These are phyloP conservation scores for Mucor racemosus DNA, from an alignment of 371 early-diverging fungal species.

Conservation along the genomic window DNA sequence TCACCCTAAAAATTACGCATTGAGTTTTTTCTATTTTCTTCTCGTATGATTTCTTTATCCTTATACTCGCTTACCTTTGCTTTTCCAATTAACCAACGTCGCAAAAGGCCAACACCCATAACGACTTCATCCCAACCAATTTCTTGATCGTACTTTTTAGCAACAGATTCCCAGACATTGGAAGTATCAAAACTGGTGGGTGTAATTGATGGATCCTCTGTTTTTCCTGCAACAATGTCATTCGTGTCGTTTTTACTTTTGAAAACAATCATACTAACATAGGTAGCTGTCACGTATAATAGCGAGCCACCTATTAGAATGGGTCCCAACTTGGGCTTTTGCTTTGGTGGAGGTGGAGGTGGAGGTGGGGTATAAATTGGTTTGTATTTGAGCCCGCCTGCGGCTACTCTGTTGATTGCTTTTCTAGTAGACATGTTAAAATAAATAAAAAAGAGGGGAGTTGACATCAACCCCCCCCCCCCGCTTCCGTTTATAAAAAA, in stretches of 20 bases:
- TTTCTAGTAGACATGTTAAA: conserved; percentile 25
- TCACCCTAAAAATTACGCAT: conserved; percentile 45
- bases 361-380: conserved; percentile 29
- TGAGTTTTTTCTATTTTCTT: not conserved
- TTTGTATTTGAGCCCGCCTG: conserved; percentile 25
- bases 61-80: conserved; percentile 41
- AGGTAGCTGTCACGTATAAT: conserved; percentile 50
- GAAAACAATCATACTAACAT: conserved; percentile 54
- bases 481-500: not conserved
- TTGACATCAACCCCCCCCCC: not conserved
- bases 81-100: conserved; percentile 57
- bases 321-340: conserved; percentile 38
- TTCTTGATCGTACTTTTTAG: conserved; percentile 63
- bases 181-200: conserved; percentile 49
- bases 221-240: conserved; percentile 11
- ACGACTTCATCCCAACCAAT: conserved; percentile 72
- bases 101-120: conserved; percentile 64
- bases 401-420: conserved; percentile 15
- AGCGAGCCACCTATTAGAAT: conserved; percentile 50
- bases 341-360: conserved; percentile 24
- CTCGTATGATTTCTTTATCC: not conserved
- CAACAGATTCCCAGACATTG: conserved; percentile 53
- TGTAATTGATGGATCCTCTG: conserved; percentile 24
- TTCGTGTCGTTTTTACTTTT: conserved; percentile 46
- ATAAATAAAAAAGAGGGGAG: not conserved